Percentiles rank a stretch among this genome's conserved stretches.
Evolutionary conservation across 106 monocot species (phyloP).

Genomic region (Platanthera guangdongensis): DNA sequence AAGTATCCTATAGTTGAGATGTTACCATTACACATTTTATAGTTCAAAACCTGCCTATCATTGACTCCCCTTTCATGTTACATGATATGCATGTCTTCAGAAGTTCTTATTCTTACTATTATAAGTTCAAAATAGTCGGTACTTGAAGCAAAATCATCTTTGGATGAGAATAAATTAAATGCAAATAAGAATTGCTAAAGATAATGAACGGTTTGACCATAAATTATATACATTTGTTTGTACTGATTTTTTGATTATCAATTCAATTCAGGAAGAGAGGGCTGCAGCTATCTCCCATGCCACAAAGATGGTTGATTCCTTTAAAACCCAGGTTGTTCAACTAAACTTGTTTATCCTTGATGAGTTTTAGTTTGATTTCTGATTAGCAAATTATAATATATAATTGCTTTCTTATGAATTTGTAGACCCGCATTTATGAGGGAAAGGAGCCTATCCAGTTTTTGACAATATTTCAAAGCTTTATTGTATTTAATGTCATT

Average conservation of each 20-base stretch:
- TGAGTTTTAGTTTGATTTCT: background rate
- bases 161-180: background rate
- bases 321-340: constrained; percentile 41
- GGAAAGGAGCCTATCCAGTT: constrained; percentile 65
- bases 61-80: no score
- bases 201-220: background rate
- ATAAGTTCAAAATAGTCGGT: no score
- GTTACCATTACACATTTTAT: no score
- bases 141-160: background rate
- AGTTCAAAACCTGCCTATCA: no score
- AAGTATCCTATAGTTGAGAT: no score
- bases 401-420: background rate
- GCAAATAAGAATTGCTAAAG: background rate
- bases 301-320: constrained; percentile 39
- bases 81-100: background rate
- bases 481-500: constrained; percentile 43
- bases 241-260: background rate
- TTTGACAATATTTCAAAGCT: constrained; percentile 52
- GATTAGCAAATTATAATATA: constrained; percentile 3
- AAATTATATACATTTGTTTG: background rate
- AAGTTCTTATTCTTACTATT: background rate
- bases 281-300: constrained; percentile 34
- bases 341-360: constrained; percentile 9
- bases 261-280: constrained; percentile 41
- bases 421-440: constrained; percentile 49